Base-by-base conservation (phyloP, 345 rosid genomes). In the Litchi chinensis region DNA sequence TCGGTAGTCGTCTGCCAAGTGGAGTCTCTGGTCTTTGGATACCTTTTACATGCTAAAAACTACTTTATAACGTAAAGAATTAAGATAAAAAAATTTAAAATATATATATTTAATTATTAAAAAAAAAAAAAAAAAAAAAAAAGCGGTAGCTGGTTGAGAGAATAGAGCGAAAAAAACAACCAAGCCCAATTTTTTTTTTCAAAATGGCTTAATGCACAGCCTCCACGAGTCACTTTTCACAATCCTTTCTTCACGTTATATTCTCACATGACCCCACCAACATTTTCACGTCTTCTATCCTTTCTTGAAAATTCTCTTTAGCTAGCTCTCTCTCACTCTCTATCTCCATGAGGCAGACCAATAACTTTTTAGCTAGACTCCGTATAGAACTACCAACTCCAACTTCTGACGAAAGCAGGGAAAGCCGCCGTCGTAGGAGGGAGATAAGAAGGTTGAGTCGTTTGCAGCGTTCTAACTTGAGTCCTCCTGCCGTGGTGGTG, bases 361-460 rank as follows among this genome's bases (percentile, higher is more conserved):
- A 32, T 32, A 32, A 32, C 4, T 2, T 32, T 1, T 32, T 32
- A 32, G 37, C 37, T 32, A 32, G 37, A 32, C 37, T 32, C 37
- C 37, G 37, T 32, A 32, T 32, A 32, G 37, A 32, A 32, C 37
- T 32, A 32, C 37, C 37, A 32, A 32, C 37, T 2, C 37, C 37
- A 32, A 32, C 37, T 32, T 1, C 37, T 32, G 57, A 60, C 57
- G 62, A 60, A 82, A 82, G 85, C 80, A 79, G 87, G 52, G 81
- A 80, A 24, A 85, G 84, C 18, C 86, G 88, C 57, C 78, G 79
- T 12, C 82, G 84, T 32, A 71, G 86, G 68, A 82, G 78, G 2
- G 64, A 82, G 41, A 75, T 46, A 26, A 75, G 77, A 32, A 39
- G 68, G 22, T 40, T 43, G 67, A 60, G 37, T 32, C 37, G 37